phyloP scores from a whole-genome alignment of 1,139 yeast species.

The Torulaspora globosa region DNA sequence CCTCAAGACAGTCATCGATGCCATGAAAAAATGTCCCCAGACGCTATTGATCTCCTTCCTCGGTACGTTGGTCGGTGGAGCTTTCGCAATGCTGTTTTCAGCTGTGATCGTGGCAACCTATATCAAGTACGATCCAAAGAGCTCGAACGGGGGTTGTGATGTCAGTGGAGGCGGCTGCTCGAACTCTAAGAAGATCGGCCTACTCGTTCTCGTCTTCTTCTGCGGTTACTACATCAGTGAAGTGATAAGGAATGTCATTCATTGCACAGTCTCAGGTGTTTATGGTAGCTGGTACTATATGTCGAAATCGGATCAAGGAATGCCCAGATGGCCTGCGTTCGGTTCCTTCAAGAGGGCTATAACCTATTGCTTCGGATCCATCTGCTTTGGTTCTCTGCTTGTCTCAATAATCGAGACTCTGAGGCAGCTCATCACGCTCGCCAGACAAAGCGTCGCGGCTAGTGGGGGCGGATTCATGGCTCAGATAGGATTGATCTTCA shows the following conservation, averaged over 20 bases:
- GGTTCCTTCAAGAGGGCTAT: conserved; percentile 80
- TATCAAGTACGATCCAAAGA: conserved; percentile 59
- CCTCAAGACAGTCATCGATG: conserved; percentile 68
- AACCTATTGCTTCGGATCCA: conserved; percentile 86
- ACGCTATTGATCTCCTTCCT: conserved; percentile 58
- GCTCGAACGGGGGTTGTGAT: conserved; percentile 46
- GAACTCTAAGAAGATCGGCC: conserved; percentile 61
- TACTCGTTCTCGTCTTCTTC: conserved; percentile 64
- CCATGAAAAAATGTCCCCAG: conserved; percentile 67
- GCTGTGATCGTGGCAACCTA: conserved; percentile 70
- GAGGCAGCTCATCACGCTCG: conserved; percentile 46
- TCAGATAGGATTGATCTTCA: conserved; percentile 50
- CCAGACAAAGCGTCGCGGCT: conserved; percentile 44
- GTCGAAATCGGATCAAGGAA: conserved; percentile 70
- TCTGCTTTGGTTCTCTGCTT: conserved; percentile 81
- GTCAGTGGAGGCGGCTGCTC: conserved; percentile 65
- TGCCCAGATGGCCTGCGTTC: conserved; percentile 74
- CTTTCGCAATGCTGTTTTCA: conserved; percentile 62
- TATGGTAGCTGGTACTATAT: conserved; percentile 91
- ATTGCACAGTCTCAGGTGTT: conserved; percentile 78
- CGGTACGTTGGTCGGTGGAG: conserved; percentile 63
- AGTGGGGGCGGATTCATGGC: conserved; percentile 56
- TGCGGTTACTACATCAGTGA: conserved; percentile 86
- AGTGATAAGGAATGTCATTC: conserved; percentile 78
- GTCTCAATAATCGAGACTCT: conserved; percentile 70